phyloP scores from a whole-genome alignment of 1,284 basidiomycete species.

The Phellinidium pouzarii region DNA sequence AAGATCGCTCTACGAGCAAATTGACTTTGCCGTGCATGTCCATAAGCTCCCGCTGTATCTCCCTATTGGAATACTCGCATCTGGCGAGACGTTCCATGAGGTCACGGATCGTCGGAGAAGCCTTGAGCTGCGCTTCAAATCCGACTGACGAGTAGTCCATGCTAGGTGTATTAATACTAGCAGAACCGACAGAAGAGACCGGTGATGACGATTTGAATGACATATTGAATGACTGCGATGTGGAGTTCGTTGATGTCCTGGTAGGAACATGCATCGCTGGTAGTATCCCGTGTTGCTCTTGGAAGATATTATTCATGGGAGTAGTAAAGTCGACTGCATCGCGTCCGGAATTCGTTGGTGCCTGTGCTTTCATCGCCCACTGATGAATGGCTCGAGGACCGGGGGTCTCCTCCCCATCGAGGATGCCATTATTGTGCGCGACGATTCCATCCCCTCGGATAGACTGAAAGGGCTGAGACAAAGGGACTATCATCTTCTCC shows the following conservation, averaged over 20 bases:
- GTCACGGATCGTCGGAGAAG: conserved; percentile 69
- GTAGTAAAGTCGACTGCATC: conserved; percentile 14
- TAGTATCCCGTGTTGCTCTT: conserved; percentile 32
- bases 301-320: conserved; percentile 7
- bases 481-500: conserved; percentile 5
- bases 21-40: conserved; percentile 75
- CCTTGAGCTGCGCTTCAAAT: conserved; percentile 67
- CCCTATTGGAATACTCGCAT: conserved; percentile 61
- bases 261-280: conserved; percentile 2
- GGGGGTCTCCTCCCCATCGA: conserved; percentile 18
- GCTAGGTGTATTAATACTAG: conserved; percentile 46
- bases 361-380: conserved; percentile 17
- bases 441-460: conserved; percentile 6
- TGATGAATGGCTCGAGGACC: conserved; percentile 19
- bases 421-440: background rate
- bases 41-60: conserved; percentile 67
- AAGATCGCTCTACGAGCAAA: conserved; percentile 62
- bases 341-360: conserved; percentile 8
- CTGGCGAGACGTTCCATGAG: conserved; percentile 68
- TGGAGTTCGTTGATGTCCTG: conserved; percentile 11
- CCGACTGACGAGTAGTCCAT: conserved; percentile 34
- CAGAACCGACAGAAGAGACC: conserved; percentile 69
- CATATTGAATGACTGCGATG: conserved; percentile 28
- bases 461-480: background rate
- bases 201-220: conserved; percentile 60